Evolutionary conservation across 192 early-diverging fungal genomes (phyloP), one percentile per base, ranked within the genome.

Genomic region (Phycomyces nitens): DNA sequence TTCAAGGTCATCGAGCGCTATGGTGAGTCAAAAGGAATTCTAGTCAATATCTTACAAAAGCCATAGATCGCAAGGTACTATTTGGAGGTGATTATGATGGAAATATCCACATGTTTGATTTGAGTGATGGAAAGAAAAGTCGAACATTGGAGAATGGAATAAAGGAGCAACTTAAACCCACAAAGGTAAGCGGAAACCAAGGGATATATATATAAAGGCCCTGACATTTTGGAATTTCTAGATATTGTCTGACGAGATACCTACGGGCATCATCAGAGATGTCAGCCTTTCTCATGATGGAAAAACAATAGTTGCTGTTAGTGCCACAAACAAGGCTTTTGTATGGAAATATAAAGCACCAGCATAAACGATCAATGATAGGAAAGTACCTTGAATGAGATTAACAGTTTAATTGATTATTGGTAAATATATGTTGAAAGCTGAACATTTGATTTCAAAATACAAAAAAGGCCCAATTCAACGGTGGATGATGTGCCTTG

Each of bases 61-160:
- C 18, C 38, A 27, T 52, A 71, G 63, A 53, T 20, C 27, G 55
- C 51, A 66, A 63, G 20, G 55, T 70, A 3, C n/a, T 70, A 3
- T 7, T 75, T 26, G 43, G 58, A 12, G 73, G 73, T 53, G 60
- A 70, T 41, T 65, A 64, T 50, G 47, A 58, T 11, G 73, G 73
- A 20, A 58, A 63, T 10, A 54, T 75, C 3, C 50, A 26, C 14
- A 29, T 75, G 12, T 75, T 62, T 54, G 29, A 75, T 64, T 22
- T 75, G 12, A 56, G 63, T 22, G 53, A 65, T 24, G 60, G 49
- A 11, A 57, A 24, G 15, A 14, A 1, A 23, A 74, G 72, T 22
- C 43, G 49, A 54, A 58, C 56, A 14, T 53, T 70, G 14, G 20
- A 39, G 41, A 61, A 66, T 66, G 50, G 52, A 9, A 70, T 64